These are phyloP conservation scores for Dichotomocladium elegans DNA, from an alignment of 371 early-diverging fungal genomes.

Conservation along the genomic window DNA sequence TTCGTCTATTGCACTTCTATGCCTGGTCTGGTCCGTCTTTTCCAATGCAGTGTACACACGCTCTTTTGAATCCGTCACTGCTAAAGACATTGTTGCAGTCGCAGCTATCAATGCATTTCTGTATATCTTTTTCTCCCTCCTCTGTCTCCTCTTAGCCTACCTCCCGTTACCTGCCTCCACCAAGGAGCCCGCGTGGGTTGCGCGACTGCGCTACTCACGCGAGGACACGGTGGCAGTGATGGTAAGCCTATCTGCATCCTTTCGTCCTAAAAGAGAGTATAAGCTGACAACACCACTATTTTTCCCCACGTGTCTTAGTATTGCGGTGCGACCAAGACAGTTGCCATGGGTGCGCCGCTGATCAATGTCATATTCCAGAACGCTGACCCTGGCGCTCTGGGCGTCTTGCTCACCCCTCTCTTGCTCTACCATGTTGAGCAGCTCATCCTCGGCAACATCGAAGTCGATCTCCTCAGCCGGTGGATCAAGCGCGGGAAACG, in stretches of 20 bases:
- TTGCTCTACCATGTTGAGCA: too few species aligned
- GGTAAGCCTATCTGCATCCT: too few species aligned
- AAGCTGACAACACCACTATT: too few species aligned
- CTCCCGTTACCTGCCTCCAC: slow-evolving; percentile 35
- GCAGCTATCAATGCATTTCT: slow-evolving; percentile 49
- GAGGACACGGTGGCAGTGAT: slow-evolving; percentile 59
- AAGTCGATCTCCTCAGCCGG: slow-evolving; percentile 45
- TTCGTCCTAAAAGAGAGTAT: too few species aligned
- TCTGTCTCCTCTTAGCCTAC: slow-evolving; percentile 38
- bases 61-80: slow-evolving; percentile 45
- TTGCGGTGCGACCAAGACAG: slow-evolving; percentile 74
- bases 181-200: too few species aligned
- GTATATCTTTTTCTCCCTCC: slow-evolving; percentile 40
- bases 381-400: slow-evolving; percentile 47
- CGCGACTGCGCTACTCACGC: slow-evolving; percentile 35
- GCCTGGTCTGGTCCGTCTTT: slow-evolving; percentile 73
- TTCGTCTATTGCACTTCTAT: slow-evolving; percentile 57
- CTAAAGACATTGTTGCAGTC: slow-evolving; percentile 55
- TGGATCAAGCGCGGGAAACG: slow-evolving; percentile 44
- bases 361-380: slow-evolving; percentile 66
- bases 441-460: slow-evolving; percentile 58
- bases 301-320: too few species aligned
- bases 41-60: slow-evolving; percentile 66
- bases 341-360: slow-evolving; percentile 74
- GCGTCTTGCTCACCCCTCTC: slow-evolving; percentile 62